Base-by-base conservation (phyloP, 2,329 filamentous ascomycete genomes). In the Aspergillus sp. region DNA sequence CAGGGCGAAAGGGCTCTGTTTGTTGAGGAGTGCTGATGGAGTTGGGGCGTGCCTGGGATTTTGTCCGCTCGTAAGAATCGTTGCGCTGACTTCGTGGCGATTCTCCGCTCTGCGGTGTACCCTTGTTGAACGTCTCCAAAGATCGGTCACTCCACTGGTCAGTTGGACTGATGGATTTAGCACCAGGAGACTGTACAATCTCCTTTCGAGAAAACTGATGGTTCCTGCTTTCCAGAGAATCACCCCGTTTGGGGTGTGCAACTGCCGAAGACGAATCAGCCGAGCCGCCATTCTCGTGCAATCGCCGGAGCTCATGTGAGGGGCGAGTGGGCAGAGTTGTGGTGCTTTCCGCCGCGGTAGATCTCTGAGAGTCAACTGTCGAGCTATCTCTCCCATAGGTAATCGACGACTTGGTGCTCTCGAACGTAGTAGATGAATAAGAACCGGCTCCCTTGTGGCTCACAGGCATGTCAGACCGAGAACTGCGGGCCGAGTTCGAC, bases 201-300 rank as follows among this genome's bases (percentile, higher is more conserved):
- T 93, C 90, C 73, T 92, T 93, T 68, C 89, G 83, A 11, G 86
- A 69, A 62, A 90, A 84, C 66, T 86, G 73, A 61, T 87, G 74
- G 64, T 76, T 71, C 71, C 78, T 82, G 58, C 78, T 78, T 55
- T 82, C 82, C 43, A 88, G 77, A 22, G 87, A 90, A 73, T 90
- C 87, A 23, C 84, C 85, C 62, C 87, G 83, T 59, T 84, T 81
- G 6, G 86, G 86, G 48, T 76, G 72, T 62, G 74, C 71, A 34
- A 76, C 71, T 11, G 75, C 73, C 53, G 72, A 71, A 5, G 72
- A 64, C 1, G 79, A 77, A 22, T 80, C 77, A 48, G 63, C 82
- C 79, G 66, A 81, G 8, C 63, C 63, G 11, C 66, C 76, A 28
- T 86, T 85, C 7, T 89, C 87, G 66, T 82, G 82, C 47, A 79